Percentiles rank a stretch among this genome's conserved stretches.
phyloP scores from a whole-genome alignment of 352 stramenopile species.

The Blastocystis sp. region DNA sequence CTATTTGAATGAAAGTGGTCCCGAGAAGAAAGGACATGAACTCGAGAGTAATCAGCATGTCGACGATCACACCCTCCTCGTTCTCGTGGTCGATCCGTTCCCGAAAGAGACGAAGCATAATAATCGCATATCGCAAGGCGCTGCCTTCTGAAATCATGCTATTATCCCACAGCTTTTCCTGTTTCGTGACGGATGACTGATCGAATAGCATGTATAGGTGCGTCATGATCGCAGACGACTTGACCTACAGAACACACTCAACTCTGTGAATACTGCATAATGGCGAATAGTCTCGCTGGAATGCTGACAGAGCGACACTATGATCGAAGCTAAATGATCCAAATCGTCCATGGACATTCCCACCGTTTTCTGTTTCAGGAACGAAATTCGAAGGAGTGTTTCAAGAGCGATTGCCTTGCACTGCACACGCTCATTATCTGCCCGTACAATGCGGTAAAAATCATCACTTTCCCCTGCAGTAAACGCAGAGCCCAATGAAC shows the following conservation, averaged over 20 bases:
- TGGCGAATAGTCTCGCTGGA: background rate
- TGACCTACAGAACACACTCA: background rate
- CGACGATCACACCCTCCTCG: background rate
- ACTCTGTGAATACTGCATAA: background rate
- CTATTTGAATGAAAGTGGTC: background rate
- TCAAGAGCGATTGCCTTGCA: conserved; percentile 22
- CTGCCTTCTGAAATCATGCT: background rate
- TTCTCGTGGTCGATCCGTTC: background rate
- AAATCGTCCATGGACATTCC: background rate
- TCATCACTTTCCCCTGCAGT: background rate
- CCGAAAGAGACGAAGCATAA: background rate
- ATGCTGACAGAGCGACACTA: background rate
- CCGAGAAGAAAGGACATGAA: background rate
- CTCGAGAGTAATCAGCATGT: conserved; percentile 8
- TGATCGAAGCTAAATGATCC: background rate
- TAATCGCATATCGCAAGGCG: background rate
- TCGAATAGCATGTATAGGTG: background rate
- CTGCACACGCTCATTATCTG: background rate
- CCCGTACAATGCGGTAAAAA: background rate
- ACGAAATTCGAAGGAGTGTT: background rate
- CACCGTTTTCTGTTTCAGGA: background rate
- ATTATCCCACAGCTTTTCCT: no score
- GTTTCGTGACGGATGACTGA: no score
- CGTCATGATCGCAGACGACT: background rate
- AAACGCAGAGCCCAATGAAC: background rate